Percentiles rank a stretch among this genome's conserved stretches.
phyloP scores from a whole-genome alignment of 805 yeast genomes.

The Naumovozyma baii region DNA sequence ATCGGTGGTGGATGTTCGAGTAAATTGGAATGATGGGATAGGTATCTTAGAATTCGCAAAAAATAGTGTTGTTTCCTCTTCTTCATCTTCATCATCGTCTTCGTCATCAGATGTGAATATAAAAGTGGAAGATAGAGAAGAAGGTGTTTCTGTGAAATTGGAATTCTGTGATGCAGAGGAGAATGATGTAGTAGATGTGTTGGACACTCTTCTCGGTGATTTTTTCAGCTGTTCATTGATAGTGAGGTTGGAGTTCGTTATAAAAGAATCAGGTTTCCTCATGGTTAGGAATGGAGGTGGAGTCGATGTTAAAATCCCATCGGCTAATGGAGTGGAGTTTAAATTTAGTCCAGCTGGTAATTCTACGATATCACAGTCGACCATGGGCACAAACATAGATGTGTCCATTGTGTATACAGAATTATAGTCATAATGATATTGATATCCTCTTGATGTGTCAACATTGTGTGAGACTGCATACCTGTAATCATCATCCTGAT shows the following conservation, averaged over 20 bases:
- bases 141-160: not conserved
- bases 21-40: too few species aligned
- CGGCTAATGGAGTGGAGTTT: not conserved
- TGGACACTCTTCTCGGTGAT: not conserved
- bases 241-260: too few species aligned
- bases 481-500: slow-evolving; percentile 12
- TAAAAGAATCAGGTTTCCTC: too few species aligned
- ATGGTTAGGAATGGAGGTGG: not conserved
- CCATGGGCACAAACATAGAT: slow-evolving; percentile 23
- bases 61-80: slow-evolving; percentile 1
- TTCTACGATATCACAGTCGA: slow-evolving; percentile 26
- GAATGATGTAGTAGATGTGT: not conserved
- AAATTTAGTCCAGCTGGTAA: slow-evolving; percentile 16
- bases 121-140: not conserved
- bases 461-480: slow-evolving; percentile 62
- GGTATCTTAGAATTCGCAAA: not conserved
- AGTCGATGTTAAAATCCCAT: not conserved
- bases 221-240: not conserved
- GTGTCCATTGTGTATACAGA: slow-evolving; percentile 55
- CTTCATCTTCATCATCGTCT: slow-evolving; percentile 1
- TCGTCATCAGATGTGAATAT: slow-evolving; percentile 7
- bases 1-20: too few species aligned
- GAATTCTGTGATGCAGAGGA: not conserved
- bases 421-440: slow-evolving; percentile 69
- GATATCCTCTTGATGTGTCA: slow-evolving; percentile 59